Evolutionary conservation across 495 filamentous ascomycete genomes (phyloP).

Genomic region (Neurospora sp.): DNA sequence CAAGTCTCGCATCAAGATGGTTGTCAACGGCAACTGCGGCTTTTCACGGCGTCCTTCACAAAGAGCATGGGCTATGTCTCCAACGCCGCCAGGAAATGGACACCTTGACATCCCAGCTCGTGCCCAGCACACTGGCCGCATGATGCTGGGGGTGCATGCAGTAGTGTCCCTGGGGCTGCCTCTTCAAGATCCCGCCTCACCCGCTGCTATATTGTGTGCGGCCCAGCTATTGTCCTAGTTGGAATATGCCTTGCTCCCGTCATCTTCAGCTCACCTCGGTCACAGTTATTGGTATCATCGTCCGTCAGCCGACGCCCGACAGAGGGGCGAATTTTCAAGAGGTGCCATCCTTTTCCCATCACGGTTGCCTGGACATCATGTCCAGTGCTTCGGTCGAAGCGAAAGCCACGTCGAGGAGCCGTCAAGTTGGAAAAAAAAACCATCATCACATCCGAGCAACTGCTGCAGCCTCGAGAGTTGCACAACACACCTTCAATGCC

Average conservation of each 20-base stretch:
- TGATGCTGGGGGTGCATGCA: background rate
- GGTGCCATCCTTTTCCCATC: background rate
- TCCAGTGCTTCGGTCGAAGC: background rate
- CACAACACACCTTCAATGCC: background rate
- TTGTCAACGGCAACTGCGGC: background rate
- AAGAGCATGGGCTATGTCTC: background rate
- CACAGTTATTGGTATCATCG: background rate
- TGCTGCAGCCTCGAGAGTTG: background rate
- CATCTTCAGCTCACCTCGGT: background rate
- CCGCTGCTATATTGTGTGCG: background rate
- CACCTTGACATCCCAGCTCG: background rate
- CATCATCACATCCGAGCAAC: background rate
- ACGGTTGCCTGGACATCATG: background rate
- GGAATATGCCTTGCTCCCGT: background rate
- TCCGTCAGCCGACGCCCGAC: background rate
- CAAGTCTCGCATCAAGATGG: background rate
- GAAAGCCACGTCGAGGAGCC: background rate
- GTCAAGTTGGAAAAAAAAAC: background rate
- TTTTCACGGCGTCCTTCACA: background rate
- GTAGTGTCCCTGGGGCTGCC: background rate
- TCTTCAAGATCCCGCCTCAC: background rate
- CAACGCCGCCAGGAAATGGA: background rate
- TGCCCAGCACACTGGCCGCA: background rate
- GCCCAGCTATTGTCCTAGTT: background rate
- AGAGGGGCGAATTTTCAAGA: background rate